Conservation (phyloP, 371 early-diverging fungal genomes). For the Haplosporangium sp. region DNA sequence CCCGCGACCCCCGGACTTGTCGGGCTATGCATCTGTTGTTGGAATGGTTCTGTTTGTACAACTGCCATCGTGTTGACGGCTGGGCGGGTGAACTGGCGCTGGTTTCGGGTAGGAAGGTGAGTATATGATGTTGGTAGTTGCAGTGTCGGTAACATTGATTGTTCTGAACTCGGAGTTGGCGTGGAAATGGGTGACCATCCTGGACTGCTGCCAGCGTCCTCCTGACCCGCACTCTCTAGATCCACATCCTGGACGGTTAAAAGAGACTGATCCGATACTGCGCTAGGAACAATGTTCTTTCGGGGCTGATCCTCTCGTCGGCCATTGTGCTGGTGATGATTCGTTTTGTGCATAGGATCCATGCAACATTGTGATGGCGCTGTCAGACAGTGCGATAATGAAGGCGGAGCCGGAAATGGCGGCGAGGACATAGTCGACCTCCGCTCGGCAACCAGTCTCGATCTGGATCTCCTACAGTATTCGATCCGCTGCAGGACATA, state of each 20-base stretch:
- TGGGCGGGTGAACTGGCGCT: not conserved
- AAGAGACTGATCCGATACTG: slow-evolving; percentile 32
- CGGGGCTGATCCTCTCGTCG: no score
- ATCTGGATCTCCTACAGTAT: slow-evolving; percentile 15
- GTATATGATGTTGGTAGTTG: slow-evolving; percentile 1
- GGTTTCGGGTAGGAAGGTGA: not conserved
- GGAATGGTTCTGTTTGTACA: not conserved
- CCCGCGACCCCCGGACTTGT: slow-evolving; percentile 10
- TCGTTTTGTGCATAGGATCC: no score
- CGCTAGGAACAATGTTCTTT: slow-evolving; percentile 20
- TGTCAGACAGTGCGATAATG: no score
- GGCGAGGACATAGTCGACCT: no score
- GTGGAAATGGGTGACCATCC: slow-evolving; percentile 12
- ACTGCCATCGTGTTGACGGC: not conserved
- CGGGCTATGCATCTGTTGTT: not conserved
- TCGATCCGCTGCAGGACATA: slow-evolving; percentile 35
- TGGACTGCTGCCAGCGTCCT: slow-evolving; percentile 16
- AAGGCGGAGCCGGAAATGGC: no score
- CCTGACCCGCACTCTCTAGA: slow-evolving; percentile 9
- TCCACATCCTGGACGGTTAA: slow-evolving; percentile 39
- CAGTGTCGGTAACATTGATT: slow-evolving; percentile 1
- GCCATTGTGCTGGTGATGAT: no score
- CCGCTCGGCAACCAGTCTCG: slow-evolving; percentile 7
- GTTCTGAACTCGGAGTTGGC: not conserved
- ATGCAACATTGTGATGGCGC: no score